Conservation (phyloP, 331 rosid species). For the Malus hybrid region DNA sequence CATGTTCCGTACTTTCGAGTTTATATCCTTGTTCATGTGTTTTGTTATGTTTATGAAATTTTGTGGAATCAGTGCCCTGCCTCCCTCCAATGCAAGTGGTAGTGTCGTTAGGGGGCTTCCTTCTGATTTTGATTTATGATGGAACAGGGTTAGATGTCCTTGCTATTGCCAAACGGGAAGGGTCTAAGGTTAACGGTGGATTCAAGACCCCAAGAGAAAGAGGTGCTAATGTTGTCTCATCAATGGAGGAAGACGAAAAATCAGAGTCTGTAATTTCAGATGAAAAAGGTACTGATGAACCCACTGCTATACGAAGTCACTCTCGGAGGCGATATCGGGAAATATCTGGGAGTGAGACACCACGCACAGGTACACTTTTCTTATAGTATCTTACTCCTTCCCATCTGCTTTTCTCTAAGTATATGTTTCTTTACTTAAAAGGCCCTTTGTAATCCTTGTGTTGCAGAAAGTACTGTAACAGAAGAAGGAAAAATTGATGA, state of each 20-base stretch:
- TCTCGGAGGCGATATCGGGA: conserved; percentile 61
- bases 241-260: conserved; percentile 62
- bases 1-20: not conserved
- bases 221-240: conserved; percentile 48
- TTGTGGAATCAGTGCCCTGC: not conserved
- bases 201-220: conserved; percentile 78
- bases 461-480: conserved; percentile 44
- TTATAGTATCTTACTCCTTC: not conserved
- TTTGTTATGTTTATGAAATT: not conserved
- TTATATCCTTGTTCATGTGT: not conserved
- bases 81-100: not conserved
- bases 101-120: not conserved
- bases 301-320: conserved; percentile 14
- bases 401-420: not conserved
- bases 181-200: conserved; percentile 36
- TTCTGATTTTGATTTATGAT: conserved; percentile 6
- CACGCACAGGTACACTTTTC: conserved; percentile 27
- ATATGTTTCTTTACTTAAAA: not conserved
- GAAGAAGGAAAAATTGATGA: conserved; percentile 34
- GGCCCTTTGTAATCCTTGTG: not conserved
- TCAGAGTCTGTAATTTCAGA: conserved; percentile 33
- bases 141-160: conserved; percentile 78
- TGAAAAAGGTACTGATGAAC: conserved; percentile 28
- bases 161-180: conserved; percentile 71
- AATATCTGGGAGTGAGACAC: conserved; percentile 30